These are phyloP conservation scores for Agaricus subrufescens DNA, from an alignment of 768 basidiomycete species.

Conservation along the genomic window DNA sequence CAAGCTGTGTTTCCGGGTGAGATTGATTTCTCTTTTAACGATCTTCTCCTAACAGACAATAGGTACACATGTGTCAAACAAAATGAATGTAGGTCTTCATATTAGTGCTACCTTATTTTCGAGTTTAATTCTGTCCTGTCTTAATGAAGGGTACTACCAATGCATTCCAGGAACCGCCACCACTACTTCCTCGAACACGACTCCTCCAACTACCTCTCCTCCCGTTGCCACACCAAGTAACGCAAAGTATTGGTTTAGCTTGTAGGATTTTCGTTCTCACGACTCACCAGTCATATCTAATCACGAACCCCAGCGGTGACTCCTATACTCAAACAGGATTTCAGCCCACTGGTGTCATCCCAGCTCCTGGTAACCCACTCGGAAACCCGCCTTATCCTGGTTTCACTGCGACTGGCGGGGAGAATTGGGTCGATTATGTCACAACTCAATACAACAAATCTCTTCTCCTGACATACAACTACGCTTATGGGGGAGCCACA, in stretches of 20 bases:
- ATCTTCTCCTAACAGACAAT: neutral
- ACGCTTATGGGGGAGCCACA: slow-evolving; percentile 63
- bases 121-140: neutral
- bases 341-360: slow-evolving; percentile 31
- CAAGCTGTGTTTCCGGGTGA: slow-evolving; percentile 37
- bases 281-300: neutral
- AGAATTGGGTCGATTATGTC: slow-evolving; percentile 56
- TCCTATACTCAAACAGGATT: slow-evolving; percentile 60
- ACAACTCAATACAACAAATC: slow-evolving; percentile 51
- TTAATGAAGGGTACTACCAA: slow-evolving; percentile 32
- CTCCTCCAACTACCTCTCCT: slow-evolving; percentile 1
- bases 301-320: slow-evolving; percentile 37
- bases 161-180: slow-evolving; percentile 27
- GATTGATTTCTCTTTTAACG: neutral
- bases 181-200: neutral
- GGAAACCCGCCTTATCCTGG: slow-evolving; percentile 55
- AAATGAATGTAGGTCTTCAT: slow-evolving; percentile 23
- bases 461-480: slow-evolving; percentile 55
- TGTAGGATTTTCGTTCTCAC: slow-evolving; percentile 29
- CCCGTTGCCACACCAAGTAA: neutral
- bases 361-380: slow-evolving; percentile 41
- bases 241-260: slow-evolving; percentile 53
- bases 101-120: neutral
- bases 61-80: slow-evolving; percentile 17
- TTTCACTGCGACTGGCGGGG: slow-evolving; percentile 47